Evolutionary conservation across 1,139 yeast genomes (phyloP), one percentile per base, ranked within the genome.

Genomic region (Groenewaldozyma sp.): DNA sequence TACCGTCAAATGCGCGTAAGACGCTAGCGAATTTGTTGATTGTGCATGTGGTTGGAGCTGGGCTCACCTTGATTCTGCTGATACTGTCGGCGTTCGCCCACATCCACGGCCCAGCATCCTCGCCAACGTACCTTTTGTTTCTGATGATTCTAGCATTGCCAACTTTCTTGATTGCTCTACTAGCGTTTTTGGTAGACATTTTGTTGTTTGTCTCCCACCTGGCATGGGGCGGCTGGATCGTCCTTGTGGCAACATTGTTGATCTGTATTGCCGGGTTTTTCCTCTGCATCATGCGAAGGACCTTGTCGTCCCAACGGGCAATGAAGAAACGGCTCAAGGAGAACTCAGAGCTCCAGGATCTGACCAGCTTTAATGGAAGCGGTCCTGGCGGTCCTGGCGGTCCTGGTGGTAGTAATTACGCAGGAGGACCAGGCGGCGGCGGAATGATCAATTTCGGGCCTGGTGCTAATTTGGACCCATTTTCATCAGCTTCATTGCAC

Each of bases 1-100:
- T 80, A 46, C 74, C 76, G 11, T 64, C 73, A 1, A 63, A 67
- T 33, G 78, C 86, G 1, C 69, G 95, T 49, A 72, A 71, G 46
- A 68, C 76, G 1, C 71, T 88, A 39, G 79, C 93, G 3, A 76
- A 77, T 48, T 68, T 84, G 35, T 68, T 91, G 41, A 74, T 88
- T 34, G 75, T 84, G 16, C 87, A 82, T 48, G 94, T 94, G 0
- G 75, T 88, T 26, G 84, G 94, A 3, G 76, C 84, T 13, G 94
- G 88, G 0, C 66, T 84, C 55, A 76, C 83, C n/a, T 67, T 79
- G 39, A 50, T 82, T 7, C 59, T 78, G 45, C 51, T 68, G 26
- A 27, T 64, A 5, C 52, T 60, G 38, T 54, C 71, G 0, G 37
- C 68, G 3, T 35, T 68, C 22, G 57, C 72, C 9, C 70, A 68